Evolutionary conservation across 2,329 filamentous ascomycete species (phyloP).

Genomic region (Tympanopsis confertula): DNA sequence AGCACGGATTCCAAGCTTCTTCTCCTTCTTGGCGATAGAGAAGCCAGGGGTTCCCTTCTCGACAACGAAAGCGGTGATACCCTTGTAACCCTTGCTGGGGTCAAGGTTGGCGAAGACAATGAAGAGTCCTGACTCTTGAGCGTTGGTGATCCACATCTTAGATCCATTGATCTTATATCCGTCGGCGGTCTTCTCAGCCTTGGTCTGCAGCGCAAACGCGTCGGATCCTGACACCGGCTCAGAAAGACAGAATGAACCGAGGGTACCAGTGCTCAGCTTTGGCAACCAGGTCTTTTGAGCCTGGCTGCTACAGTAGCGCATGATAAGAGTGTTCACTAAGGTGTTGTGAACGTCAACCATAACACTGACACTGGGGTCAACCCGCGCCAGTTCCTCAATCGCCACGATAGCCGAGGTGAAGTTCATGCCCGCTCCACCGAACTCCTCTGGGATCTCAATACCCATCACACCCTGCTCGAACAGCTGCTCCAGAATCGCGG

Average conservation of each 20-base stretch:
- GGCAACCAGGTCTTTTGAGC: constrained; percentile 59
- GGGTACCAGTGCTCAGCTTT: constrained; percentile 55
- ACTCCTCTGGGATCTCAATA: constrained; percentile 66
- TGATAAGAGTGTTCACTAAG: constrained; percentile 58
- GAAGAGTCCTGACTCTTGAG: constrained; percentile 63
- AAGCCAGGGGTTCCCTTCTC: constrained; percentile 62
- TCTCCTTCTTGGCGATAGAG: constrained; percentile 68
- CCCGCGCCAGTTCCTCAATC: constrained; percentile 62
- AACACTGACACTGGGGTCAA: constrained; percentile 64
- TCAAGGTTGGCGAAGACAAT: constrained; percentile 68
- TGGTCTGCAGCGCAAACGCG: constrained; percentile 63
- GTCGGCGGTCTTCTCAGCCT: constrained; percentile 52
- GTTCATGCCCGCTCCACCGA: constrained; percentile 66
- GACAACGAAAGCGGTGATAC: constrained; percentile 64
- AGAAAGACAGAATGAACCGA: constrained; percentile 60
- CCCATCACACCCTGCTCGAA: constrained; percentile 70
- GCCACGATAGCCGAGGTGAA: constrained; percentile 66
- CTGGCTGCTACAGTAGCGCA: constrained; percentile 53
- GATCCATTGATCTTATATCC: constrained; percentile 62
- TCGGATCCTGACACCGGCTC: constrained; percentile 62
- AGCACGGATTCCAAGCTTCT: constrained; percentile 66
- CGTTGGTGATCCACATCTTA: constrained; percentile 77
- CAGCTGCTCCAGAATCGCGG: constrained; percentile 53
- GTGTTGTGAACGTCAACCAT: constrained; percentile 69
- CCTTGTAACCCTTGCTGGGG: constrained; percentile 63